These are phyloP conservation scores for Stagonosporopsis cucurbitacearum DNA, from an alignment of 2,329 filamentous ascomycete genomes.

Conservation along the genomic window DNA sequence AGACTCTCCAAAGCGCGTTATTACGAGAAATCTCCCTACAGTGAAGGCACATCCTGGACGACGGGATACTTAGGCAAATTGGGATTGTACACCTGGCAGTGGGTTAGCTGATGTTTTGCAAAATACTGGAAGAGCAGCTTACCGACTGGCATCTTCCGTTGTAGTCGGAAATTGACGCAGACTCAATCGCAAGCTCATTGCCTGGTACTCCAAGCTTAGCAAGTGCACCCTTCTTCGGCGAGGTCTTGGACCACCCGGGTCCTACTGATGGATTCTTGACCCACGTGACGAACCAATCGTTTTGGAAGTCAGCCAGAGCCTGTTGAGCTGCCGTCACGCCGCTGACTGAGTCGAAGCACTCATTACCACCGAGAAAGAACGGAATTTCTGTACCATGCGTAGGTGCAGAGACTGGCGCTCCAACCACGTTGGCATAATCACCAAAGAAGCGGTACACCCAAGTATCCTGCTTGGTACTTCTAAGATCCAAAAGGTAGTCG, in stretches of 20 bases:
- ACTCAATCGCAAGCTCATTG: constrained; percentile 41
- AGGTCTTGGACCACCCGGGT: constrained; percentile 51
- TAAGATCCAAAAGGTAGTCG: constrained; percentile 48
- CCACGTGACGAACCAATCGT: constrained; percentile 54
- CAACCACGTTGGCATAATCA: constrained; percentile 50
- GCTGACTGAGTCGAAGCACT: constrained; percentile 47
- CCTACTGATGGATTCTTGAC: constrained; percentile 54
- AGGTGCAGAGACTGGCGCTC: constrained; percentile 43
- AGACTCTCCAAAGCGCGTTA: background rate
- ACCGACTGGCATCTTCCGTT: constrained; percentile 43
- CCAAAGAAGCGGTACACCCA: constrained; percentile 56
- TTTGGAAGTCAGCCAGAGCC: constrained; percentile 51
- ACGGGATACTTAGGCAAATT: constrained; percentile 33
- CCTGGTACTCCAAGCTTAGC: constrained; percentile 47
- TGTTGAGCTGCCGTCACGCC: constrained; percentile 50
- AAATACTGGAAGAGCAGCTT: constrained; percentile 16
- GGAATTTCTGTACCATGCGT: constrained; percentile 53
- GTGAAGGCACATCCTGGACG: constrained; percentile 19
- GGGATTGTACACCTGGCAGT: constrained; percentile 27
- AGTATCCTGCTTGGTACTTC: constrained; percentile 48
- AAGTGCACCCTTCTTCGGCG: constrained; percentile 38
- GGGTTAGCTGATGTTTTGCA: background rate
- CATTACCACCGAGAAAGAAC: constrained; percentile 57
- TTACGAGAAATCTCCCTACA: background rate
- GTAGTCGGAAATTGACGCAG: constrained; percentile 40